Percentiles rank a stretch among this genome's conserved stretches.
Conservation (phyloP, 768 basidiomycete genomes). For the Trametes cubensis region DNA sequence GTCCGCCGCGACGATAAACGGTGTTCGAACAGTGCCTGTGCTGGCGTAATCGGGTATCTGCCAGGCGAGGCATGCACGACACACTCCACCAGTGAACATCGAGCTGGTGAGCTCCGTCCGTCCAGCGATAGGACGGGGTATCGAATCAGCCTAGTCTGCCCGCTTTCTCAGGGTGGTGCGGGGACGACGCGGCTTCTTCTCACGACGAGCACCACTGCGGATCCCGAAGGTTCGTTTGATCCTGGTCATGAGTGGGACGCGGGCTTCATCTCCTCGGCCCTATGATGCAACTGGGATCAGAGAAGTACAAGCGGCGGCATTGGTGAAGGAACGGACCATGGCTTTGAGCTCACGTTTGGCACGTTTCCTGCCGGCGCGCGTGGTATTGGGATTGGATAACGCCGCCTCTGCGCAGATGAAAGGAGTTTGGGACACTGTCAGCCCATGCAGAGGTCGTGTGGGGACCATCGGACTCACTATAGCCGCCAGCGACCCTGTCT, state of each 20-base stretch:
- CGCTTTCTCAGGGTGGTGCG: background rate
- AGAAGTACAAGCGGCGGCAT: background rate
- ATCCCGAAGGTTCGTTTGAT: slow-evolving; percentile 57
- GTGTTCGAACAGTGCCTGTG: too few species aligned
- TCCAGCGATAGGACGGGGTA: too few species aligned
- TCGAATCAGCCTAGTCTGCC: background rate
- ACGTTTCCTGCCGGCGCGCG: slow-evolving; percentile 45
- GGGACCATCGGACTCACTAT: slow-evolving; percentile 40
- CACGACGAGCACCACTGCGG: slow-evolving; percentile 44
- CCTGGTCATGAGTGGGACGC: slow-evolving; percentile 54
- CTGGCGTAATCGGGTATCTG: too few species aligned
- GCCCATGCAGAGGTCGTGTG: background rate
- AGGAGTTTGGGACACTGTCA: background rate
- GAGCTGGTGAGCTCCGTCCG: background rate
- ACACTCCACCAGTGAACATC: too few species aligned
- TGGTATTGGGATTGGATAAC: slow-evolving; percentile 54
- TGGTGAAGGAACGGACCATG: slow-evolving; percentile 43
- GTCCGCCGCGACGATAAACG: too few species aligned
- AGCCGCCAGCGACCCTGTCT: slow-evolving; percentile 51
- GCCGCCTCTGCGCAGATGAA: slow-evolving; percentile 44
- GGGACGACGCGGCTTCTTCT: slow-evolving; percentile 8
- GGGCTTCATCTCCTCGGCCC: slow-evolving; percentile 46
- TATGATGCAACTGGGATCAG: slow-evolving; percentile 24
- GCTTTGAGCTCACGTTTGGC: slow-evolving; percentile 48
- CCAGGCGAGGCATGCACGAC: too few species aligned